phyloP scores from a whole-genome alignment of 805 yeast genomes.

The Candida cerambycidarum region DNA sequence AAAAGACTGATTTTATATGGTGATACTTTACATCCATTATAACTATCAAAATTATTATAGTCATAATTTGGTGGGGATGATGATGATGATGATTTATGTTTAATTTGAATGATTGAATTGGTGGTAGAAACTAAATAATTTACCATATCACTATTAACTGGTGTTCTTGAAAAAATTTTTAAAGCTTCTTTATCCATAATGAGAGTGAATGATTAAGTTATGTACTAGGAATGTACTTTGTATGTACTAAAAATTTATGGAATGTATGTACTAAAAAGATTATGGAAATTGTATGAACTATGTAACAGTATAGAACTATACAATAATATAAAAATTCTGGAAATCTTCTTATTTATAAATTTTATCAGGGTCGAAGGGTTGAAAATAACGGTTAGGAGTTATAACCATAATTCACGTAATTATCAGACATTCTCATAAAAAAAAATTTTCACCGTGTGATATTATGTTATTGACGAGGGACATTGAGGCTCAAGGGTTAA shows the following conservation, averaged over 20 bases:
- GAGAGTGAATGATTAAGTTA: neutral
- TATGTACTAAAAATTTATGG: neutral
- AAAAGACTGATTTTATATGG: conserved; percentile 45
- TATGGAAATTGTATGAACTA: neutral
- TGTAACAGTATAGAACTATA: neutral
- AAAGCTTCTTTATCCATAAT: conserved; percentile 44
- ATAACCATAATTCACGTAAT: conserved; percentile 6
- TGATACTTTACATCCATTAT: conserved; percentile 23
- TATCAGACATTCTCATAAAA: conserved; percentile 4
- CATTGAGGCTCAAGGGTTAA: neutral
- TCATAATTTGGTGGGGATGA: conserved; percentile 10
- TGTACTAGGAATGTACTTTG: conserved; percentile 1
- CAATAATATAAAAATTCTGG: neutral
- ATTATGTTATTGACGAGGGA: neutral
- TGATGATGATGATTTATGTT: conserved; percentile 13
- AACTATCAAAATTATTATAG: conserved; percentile 14
- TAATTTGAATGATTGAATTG: conserved; percentile 52
- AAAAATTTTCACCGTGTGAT: conserved; percentile 6
- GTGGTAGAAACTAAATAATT: conserved; percentile 59
- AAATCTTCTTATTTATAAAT: conserved; percentile 3
- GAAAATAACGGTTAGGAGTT: conserved; percentile 9
- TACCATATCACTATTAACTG: conserved; percentile 59
- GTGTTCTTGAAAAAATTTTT: conserved; percentile 51
- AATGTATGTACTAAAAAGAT: neutral
- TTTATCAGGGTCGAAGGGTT: conserved; percentile 7